Conservation (phyloP, 2,329 filamentous ascomycete genomes). For the Rugonectria rugulosa region DNA sequence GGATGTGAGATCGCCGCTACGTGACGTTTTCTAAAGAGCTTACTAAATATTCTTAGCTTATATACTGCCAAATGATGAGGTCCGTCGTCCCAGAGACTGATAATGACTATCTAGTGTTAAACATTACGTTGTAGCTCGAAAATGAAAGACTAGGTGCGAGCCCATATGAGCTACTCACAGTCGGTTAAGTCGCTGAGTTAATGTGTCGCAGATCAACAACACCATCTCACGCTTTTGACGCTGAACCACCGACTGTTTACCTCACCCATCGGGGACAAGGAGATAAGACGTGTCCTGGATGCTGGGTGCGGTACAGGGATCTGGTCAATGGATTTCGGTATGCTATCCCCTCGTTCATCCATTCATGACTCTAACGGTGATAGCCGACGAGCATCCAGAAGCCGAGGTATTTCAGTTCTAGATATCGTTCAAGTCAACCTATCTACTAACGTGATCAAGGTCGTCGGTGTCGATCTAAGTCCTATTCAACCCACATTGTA, state of each 20-base stretch:
- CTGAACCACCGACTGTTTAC: neutral
- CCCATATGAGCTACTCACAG: no score
- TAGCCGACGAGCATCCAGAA: constrained; percentile 27
- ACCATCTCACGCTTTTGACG: constrained; percentile 19
- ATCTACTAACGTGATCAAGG: constrained; percentile 6
- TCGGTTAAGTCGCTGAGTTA: no score
- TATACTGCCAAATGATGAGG: constrained; percentile 24
- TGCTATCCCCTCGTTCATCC: neutral
- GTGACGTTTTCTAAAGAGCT: neutral
- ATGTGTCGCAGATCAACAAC: constrained; percentile 12
- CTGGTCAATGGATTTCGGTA: constrained; percentile 27
- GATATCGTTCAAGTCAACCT: no score
- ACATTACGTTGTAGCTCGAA: no score
- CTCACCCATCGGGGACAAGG: neutral
- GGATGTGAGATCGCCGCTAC: constrained; percentile 19
- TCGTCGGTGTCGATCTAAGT: constrained; percentile 5
- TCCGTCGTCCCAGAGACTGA: constrained; percentile 11
- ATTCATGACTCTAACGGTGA: neutral
- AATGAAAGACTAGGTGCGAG: no score
- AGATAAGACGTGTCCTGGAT: constrained; percentile 18
- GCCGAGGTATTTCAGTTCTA: constrained; percentile 8
- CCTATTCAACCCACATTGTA: constrained; percentile 10
- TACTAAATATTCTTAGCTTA: neutral
- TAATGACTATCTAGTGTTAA: constrained; percentile 22
- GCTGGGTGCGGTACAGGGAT: constrained; percentile 26